Conservation (phyloP, 371 early-diverging fungal genomes). For the Mortierella sp. region DNA sequence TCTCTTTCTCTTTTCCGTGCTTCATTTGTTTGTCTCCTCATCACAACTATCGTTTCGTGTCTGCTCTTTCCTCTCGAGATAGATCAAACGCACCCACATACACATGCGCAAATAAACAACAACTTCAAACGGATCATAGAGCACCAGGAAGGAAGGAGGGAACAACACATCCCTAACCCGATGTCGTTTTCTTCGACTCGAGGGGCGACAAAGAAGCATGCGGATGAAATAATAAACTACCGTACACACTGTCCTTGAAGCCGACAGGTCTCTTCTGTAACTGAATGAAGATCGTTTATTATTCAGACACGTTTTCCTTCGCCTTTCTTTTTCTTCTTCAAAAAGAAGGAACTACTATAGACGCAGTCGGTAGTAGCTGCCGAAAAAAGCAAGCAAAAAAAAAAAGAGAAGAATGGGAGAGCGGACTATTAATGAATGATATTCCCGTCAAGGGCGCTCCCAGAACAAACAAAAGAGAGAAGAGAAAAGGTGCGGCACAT, state of each 20-base stretch:
- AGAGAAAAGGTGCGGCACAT: background rate
- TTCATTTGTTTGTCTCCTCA: background rate
- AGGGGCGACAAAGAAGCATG: background rate
- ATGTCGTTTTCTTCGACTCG: background rate
- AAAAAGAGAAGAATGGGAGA: background rate
- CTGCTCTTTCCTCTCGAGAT: background rate
- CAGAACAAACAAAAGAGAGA: background rate
- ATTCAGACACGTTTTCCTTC: background rate
- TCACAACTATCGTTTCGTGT: background rate
- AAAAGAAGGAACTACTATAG: background rate
- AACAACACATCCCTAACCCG: background rate
- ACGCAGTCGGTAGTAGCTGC: background rate
- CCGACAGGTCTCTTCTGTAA: background rate
- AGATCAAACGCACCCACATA: background rate
- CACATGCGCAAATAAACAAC: background rate
- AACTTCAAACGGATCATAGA: background rate
- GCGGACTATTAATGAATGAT: background rate
- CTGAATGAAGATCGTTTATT: background rate
- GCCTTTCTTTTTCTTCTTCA: background rate
- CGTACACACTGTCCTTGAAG: background rate
- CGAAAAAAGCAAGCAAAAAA: background rate
- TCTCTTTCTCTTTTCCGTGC: background rate
- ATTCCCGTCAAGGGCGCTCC: constrained; percentile 9
- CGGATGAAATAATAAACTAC: background rate
- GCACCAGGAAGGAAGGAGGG: background rate